Conservation (phyloP, 31 red algal species). For the Asparagopsis taxiformis region DNA sequence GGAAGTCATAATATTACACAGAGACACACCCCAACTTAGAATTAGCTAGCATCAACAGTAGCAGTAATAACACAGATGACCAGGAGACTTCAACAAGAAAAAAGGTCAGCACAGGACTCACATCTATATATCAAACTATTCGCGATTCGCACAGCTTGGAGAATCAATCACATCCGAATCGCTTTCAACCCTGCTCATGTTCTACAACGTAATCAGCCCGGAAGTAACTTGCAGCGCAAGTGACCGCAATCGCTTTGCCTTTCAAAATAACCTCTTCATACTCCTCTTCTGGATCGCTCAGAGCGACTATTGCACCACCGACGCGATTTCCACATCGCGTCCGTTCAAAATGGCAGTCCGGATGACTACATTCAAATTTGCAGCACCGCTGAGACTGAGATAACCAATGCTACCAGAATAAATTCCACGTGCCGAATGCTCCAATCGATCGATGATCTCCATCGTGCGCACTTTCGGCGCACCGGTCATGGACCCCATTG, state of each 20-base stretch:
- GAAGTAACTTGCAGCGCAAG: no score
- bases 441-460: slow-evolving; percentile 86
- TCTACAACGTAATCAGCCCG: no score
- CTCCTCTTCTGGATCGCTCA: slow-evolving; percentile 78
- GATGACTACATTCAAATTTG: slow-evolving; percentile 95
- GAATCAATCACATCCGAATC: no score
- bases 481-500: slow-evolving; percentile 98
- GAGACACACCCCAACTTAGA: no score
- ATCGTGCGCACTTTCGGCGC: slow-evolving; percentile 93
- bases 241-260: slow-evolving; percentile 74
- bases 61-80: no score
- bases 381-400: slow-evolving; percentile 63
- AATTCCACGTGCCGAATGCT: slow-evolving; percentile 70
- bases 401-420: slow-evolving; percentile 95
- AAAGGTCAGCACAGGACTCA: no score
- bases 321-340: slow-evolving; percentile 61
- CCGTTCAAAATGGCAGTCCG: slow-evolving; percentile 73
- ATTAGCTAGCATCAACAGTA: no score
- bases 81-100: no score
- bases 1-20: no score
- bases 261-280: slow-evolving; percentile 94
- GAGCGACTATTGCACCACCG: slow-evolving; percentile 92
- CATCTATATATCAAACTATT: no score
- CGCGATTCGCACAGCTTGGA: no score
- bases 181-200: no score